phyloP scores from a whole-genome alignment of 805 yeast species.

The Barnettozyma vustinii region DNA sequence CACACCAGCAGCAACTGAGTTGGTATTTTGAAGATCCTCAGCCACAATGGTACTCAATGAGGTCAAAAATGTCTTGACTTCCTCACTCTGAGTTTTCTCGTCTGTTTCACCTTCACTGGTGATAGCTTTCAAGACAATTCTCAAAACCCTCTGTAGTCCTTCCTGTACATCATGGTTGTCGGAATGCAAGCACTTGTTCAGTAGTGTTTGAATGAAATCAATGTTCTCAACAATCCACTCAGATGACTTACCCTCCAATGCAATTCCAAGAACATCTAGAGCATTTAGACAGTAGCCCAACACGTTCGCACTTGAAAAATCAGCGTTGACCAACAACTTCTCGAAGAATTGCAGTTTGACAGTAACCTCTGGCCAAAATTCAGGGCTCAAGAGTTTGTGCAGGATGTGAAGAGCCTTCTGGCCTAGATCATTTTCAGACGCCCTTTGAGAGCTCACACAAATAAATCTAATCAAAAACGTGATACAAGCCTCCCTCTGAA shows the following conservation, averaged over 20 bases:
- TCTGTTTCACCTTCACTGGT: slow-evolving; percentile 39
- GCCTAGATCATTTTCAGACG: slow-evolving; percentile 78
- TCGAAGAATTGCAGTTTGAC: slow-evolving; percentile 86
- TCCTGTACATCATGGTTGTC: slow-evolving; percentile 86
- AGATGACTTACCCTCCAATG: slow-evolving; percentile 68
- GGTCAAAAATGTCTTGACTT: slow-evolving; percentile 54
- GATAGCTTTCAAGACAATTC: slow-evolving; percentile 64
- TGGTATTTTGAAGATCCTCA: slow-evolving; percentile 68
- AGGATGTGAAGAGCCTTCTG: slow-evolving; percentile 76
- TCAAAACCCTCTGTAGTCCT: slow-evolving; percentile 68
- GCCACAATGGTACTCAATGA: slow-evolving; percentile 63
- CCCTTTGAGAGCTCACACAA: slow-evolving; percentile 79
- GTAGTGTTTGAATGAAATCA: slow-evolving; percentile 59
- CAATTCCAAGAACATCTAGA: slow-evolving; percentile 79
- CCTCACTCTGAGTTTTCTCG: slow-evolving; percentile 55
- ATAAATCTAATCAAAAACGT: slow-evolving; percentile 84
- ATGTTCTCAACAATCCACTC: slow-evolving; percentile 78
- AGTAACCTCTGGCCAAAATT: slow-evolving; percentile 84
- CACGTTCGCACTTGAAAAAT: slow-evolving; percentile 60
- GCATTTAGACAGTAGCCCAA: slow-evolving; percentile 85
- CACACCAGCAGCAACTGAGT: slow-evolving; percentile 83
- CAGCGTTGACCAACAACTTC: slow-evolving; percentile 74
- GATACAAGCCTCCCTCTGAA: slow-evolving; percentile 83
- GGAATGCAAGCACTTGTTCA: slow-evolving; percentile 77
- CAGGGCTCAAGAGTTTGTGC: slow-evolving; percentile 63